Percentiles rank a stretch among this genome's conserved stretches.
Evolutionary conservation across 805 yeast genomes (phyloP).

Genomic region (Millerago galiae): DNA sequence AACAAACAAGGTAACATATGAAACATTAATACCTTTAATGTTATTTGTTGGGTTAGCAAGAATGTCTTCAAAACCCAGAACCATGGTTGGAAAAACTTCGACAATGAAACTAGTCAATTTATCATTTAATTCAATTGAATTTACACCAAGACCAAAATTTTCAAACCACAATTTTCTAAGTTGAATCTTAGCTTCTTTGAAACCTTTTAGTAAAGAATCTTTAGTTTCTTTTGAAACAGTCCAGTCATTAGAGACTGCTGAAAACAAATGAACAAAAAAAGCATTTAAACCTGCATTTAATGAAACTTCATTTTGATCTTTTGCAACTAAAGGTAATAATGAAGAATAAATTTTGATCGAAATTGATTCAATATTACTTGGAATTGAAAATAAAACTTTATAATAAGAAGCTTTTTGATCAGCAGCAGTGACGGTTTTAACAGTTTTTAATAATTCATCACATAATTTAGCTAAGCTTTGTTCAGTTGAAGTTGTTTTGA

Average conservation of each 20-base stretch:
- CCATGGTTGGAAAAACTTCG: constrained; percentile 22
- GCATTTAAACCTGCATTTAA: constrained; percentile 44
- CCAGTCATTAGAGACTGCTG: constrained; percentile 20
- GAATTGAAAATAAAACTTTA: constrained; percentile 33
- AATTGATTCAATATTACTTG: constrained; percentile 21
- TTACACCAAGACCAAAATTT: constrained; percentile 35
- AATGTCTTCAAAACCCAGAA: constrained; percentile 36
- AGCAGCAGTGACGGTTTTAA: constrained; percentile 52
- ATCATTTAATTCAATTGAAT: constrained; percentile 8
- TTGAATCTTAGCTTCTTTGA: constrained; percentile 56
- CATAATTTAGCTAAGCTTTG: constrained; percentile 31
- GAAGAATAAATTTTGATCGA: constrained; percentile 36
- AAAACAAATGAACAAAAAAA: constrained; percentile 39
- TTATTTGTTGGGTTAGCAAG: constrained; percentile 45
- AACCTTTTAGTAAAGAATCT: constrained; percentile 39
- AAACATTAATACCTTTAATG: constrained; percentile 37
- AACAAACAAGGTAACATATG: constrained; percentile 40
- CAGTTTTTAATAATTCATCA: constrained; percentile 47
- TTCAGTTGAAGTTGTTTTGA: constrained; percentile 27
- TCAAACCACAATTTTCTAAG: constrained; percentile 65
- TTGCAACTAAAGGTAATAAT: constrained; percentile 48
- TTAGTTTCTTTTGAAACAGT: constrained; percentile 17
- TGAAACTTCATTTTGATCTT: constrained; percentile 72
- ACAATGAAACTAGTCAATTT: constrained; percentile 12
- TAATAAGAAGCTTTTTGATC: constrained; percentile 60